phyloP scores from a whole-genome alignment of 2,329 filamentous ascomycete species.

The Mycosphaerella sp. region DNA sequence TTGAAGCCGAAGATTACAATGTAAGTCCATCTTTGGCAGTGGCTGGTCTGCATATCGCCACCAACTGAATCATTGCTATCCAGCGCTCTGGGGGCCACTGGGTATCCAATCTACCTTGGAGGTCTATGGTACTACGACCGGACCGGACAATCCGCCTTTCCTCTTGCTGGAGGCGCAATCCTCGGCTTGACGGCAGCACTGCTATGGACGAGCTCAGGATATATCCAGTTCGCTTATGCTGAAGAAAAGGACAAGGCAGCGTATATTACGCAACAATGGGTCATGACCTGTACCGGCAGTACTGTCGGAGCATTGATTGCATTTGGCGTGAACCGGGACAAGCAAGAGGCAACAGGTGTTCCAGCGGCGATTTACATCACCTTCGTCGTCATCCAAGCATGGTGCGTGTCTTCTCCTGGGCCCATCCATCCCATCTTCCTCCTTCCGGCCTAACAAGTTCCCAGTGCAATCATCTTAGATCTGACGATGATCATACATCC shows the following conservation, averaged over 20 bases:
- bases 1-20: constrained; percentile 2
- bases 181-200: constrained; percentile 47
- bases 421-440: too few species aligned
- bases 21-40: not conserved
- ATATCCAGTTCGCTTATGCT: constrained; percentile 41
- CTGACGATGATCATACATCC: constrained; percentile 9
- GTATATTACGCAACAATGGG: constrained; percentile 1
- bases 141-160: constrained; percentile 43
- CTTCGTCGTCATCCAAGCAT: not conserved
- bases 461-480: constrained; percentile 11
- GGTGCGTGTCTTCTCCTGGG: not conserved
- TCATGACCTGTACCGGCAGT: not conserved
- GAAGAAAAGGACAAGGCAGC: constrained; percentile 26
- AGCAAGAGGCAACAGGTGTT: not conserved
- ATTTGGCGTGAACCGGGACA: not conserved
- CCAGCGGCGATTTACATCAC: not conserved
- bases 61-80: not conserved
- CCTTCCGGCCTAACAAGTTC: not conserved
- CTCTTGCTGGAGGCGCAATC: constrained; percentile 46
- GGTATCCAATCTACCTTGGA: constrained; percentile 45
- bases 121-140: constrained; percentile 48
- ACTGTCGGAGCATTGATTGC: not conserved
- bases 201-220: constrained; percentile 48
- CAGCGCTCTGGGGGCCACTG: not conserved
- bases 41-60: too few species aligned